These are phyloP conservation scores for Teratosphaeria viscida DNA, from an alignment of 2,329 filamentous ascomycete genomes.

Conservation along the genomic window DNA sequence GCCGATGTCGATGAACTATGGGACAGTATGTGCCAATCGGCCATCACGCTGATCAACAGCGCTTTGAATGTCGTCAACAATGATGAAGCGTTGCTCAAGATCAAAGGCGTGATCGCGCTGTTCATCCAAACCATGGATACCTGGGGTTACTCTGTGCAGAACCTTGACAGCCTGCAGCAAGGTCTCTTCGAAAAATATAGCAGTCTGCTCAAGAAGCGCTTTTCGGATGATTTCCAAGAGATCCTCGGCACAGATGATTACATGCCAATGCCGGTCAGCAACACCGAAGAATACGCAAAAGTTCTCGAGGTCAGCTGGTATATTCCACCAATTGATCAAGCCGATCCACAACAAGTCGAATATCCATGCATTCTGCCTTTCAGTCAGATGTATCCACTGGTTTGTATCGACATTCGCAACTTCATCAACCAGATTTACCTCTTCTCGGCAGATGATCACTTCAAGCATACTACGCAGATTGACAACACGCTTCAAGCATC, in stretches of 20 bases:
- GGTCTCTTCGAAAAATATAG: conserved; percentile 89
- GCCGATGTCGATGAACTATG: conserved; percentile 96
- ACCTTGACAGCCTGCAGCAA: conserved; percentile 76
- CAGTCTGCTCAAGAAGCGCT: conserved; percentile 77
- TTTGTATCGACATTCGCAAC: conserved; percentile 95
- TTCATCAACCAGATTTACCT: conserved; percentile 98
- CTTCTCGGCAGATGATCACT: conserved; percentile 83
- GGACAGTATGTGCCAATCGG: conserved; percentile 92
- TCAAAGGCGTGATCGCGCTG: conserved; percentile 83
- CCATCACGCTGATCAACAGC: conserved; percentile 70
- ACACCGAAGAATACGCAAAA: conserved; percentile 83
- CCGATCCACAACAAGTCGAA: conserved; percentile 56
- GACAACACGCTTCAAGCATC: conserved; percentile 82
- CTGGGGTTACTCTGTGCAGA: conserved; percentile 77
- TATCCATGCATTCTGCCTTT: conserved; percentile 92
- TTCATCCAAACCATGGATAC: conserved; percentile 99
- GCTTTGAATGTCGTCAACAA: conserved; percentile 72
- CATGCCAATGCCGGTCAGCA: conserved; percentile 98
- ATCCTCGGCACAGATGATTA: conserved; percentile 90
- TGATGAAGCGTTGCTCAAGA: conserved; percentile 82
- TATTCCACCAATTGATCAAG: conserved; percentile 55
- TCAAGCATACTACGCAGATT: conserved; percentile 79
- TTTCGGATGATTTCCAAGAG: conserved; percentile 93
- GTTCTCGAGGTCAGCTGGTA: conserved; percentile 97
- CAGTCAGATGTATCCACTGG: conserved; percentile 93